Conservation (phyloP, 129 eudicot genomes). For the Rutidosis leptorrhynchoides region DNA sequence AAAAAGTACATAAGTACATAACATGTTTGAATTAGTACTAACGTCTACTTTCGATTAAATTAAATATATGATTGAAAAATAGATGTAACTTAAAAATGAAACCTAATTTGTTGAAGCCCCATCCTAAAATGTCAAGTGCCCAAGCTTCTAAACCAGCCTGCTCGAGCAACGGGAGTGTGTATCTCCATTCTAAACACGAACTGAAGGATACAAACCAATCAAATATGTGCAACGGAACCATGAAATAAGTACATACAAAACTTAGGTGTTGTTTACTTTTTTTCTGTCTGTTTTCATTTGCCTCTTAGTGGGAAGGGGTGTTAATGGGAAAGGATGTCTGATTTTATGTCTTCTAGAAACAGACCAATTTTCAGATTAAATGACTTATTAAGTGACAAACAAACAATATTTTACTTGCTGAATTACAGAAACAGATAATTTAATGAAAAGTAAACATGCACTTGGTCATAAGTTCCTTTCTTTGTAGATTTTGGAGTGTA, state of each 20-base stretch:
- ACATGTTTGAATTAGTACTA: slow-evolving; percentile 1
- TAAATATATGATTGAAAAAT: background rate
- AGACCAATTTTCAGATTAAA: no score
- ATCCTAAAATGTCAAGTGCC: slow-evolving; percentile 91
- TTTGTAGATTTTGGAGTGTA: background rate
- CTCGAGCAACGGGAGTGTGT: slow-evolving; percentile 77
- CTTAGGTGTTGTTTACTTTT: no score
- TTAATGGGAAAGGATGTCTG: no score
- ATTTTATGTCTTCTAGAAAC: no score
- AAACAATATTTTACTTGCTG: no score
- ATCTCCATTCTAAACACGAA: slow-evolving; percentile 99
- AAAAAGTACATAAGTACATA: slow-evolving; percentile 13
- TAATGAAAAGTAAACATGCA: no score
- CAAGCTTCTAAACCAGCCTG: slow-evolving; percentile 81
- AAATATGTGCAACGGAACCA: slow-evolving; percentile 15
- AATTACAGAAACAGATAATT: no score
- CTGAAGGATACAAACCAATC: slow-evolving; percentile 59
- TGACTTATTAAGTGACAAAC: no score
- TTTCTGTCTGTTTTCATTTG: no score
- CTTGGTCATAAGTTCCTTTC: no score
- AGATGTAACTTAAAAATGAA: background rate
- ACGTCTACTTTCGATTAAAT: background rate
- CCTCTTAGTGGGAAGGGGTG: no score
- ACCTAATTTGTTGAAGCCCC: slow-evolving; percentile 98
- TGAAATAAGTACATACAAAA: background rate